A percentile compares a stretch with the other conserved stretches of the same genome.
Evolutionary conservation across 768 basidiomycete species (phyloP).

Genomic region (Lanmaoa rubissima): DNA sequence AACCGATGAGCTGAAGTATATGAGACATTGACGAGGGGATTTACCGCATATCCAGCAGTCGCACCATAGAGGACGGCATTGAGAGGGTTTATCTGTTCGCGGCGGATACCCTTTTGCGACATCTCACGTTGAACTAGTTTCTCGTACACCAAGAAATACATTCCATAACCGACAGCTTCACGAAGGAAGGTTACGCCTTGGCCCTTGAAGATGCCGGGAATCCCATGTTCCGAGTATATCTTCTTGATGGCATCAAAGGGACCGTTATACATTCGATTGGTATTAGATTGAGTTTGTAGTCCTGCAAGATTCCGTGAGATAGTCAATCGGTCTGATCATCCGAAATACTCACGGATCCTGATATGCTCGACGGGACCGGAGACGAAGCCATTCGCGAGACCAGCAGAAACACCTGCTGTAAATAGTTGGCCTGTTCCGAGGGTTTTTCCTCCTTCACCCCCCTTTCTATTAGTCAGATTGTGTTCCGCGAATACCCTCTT

Average conservation of each 20-base stretch:
- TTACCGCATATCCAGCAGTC: constrained; percentile 85
- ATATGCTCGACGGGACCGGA: constrained; percentile 98
- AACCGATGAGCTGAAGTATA: constrained; percentile 7
- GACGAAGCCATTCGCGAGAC: constrained; percentile 87
- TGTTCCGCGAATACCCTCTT: constrained; percentile 74
- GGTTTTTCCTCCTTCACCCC: constrained; percentile 62
- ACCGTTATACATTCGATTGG: constrained; percentile 73
- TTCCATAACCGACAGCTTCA: constrained; percentile 78
- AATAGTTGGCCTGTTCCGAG: constrained; percentile 68
- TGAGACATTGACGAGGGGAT: constrained; percentile 29
- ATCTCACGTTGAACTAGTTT: constrained; percentile 88
- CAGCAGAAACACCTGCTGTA: constrained; percentile 77
- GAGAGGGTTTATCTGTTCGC: constrained; percentile 74
- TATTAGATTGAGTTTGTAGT: constrained; percentile 85
- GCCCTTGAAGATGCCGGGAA: constrained; percentile 89
- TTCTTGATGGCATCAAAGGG: constrained; percentile 88
- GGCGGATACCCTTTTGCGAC: constrained; percentile 60
- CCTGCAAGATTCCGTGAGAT: constrained; percentile 44
- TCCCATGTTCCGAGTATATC: constrained; percentile 71
- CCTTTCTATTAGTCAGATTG: constrained; percentile 57
- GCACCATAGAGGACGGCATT: constrained; percentile 89
- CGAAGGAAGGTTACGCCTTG: constrained; percentile 85
- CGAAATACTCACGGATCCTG: constrained; percentile 54
- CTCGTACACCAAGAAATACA: constrained; percentile 93
- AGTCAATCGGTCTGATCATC: background rate